A percentile compares a stretch with the other conserved stretches of the same genome.
Conservation (phyloP, 257 asterid species). For the Jasminum sambac region DNA sequence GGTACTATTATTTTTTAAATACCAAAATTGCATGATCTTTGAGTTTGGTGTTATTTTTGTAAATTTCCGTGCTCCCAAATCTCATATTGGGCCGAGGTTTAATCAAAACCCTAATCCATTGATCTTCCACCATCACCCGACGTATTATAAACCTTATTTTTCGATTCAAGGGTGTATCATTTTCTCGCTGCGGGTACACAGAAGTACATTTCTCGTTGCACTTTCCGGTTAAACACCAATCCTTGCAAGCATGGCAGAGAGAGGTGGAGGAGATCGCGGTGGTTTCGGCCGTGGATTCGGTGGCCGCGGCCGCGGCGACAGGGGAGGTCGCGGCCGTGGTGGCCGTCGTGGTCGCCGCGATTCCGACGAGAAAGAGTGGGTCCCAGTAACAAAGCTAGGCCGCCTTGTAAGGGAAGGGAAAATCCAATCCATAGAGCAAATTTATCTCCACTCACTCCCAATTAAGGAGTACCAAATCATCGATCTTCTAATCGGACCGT, state of each 20-base stretch:
- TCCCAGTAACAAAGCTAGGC: slow-evolving; percentile 46
- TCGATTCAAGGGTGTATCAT: not conserved
- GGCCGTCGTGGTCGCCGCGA: slow-evolving; percentile 47
- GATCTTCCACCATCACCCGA: not conserved
- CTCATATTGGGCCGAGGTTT: not conserved
- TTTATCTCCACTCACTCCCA: slow-evolving; percentile 46
- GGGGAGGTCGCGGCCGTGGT: slow-evolving; percentile 36
- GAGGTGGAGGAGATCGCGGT: slow-evolving; percentile 28
- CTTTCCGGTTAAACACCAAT: not conserved
- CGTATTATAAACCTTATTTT: not conserved
- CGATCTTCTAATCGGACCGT: slow-evolving; percentile 37
- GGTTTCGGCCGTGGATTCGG: slow-evolving; percentile 3
- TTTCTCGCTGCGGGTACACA: not conserved
- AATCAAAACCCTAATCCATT: not conserved
- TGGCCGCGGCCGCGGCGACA: slow-evolving; percentile 15
- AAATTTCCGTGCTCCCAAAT: not conserved
- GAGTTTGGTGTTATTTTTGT: not conserved
- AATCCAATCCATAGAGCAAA: slow-evolving; percentile 37
- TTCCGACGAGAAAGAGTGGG: slow-evolving; percentile 49
- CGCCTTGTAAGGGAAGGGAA: slow-evolving; percentile 35
- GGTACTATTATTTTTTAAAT: too few species aligned
- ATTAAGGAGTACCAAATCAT: slow-evolving; percentile 50
- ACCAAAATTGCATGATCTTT: too few species aligned
- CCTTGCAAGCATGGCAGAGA: slow-evolving; percentile 33
- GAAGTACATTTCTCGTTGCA: not conserved